Percentiles rank a stretch among this genome's conserved stretches.
Conservation (phyloP, 371 early-diverging fungal genomes). For the Mucor piriformis region DNA sequence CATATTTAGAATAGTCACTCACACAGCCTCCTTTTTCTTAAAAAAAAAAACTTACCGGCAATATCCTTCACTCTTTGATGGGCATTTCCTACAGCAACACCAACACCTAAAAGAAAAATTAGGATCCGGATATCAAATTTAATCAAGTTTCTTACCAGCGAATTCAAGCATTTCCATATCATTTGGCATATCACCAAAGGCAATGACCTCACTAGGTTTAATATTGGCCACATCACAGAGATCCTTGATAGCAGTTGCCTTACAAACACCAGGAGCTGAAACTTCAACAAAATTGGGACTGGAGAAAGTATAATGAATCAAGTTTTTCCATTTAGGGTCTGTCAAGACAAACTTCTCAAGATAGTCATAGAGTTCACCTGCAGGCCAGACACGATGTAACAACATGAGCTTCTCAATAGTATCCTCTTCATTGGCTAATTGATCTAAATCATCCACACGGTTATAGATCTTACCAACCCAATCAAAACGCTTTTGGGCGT, state of each 20-base stretch:
- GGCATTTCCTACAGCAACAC: constrained; percentile 47
- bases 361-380: constrained; percentile 26
- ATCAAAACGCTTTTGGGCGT: constrained; percentile 30
- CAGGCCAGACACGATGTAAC: constrained; percentile 38
- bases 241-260: constrained; percentile 47
- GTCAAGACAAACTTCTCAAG: constrained; percentile 33
- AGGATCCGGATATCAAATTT: neutral
- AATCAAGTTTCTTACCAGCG: constrained; percentile 33
- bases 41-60: constrained; percentile 31
- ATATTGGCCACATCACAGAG: constrained; percentile 36
- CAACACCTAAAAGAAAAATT: constrained; percentile 24
- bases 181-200: constrained; percentile 63
- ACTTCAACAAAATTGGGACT: constrained; percentile 55
- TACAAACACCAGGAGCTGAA: constrained; percentile 54
- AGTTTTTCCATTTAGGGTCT: constrained; percentile 26
- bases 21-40: neutral
- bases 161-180: constrained; percentile 56
- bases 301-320: constrained; percentile 46
- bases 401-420: constrained; percentile 45
- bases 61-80: constrained; percentile 36
- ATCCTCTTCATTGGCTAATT: constrained; percentile 26
- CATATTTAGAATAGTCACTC: neutral
- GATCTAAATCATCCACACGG: constrained; percentile 24
- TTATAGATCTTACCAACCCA: constrained; percentile 21
- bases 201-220: constrained; percentile 37